Conservation (phyloP, 2,329 filamentous ascomycete species). For the Chaetomium sp. region DNA sequence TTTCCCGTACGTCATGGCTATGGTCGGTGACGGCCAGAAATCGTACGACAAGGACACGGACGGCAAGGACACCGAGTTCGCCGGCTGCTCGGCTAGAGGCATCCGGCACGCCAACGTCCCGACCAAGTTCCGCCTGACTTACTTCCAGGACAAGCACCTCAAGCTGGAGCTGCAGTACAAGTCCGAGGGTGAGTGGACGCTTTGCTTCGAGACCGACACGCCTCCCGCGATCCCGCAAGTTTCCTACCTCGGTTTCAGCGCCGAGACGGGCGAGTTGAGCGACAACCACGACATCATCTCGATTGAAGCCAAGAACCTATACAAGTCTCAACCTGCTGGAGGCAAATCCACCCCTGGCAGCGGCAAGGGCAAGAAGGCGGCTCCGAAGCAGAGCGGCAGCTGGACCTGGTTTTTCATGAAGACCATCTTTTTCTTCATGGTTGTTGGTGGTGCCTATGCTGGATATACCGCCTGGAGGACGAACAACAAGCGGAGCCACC, state of each 20-base stretch:
- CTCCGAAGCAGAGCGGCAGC: constrained; percentile 50
- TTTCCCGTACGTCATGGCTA: constrained; percentile 98
- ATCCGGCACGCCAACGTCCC: constrained; percentile 78
- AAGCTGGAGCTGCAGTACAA: constrained; percentile 95
- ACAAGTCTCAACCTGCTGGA: constrained; percentile 59
- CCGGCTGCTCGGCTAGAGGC: constrained; percentile 91
- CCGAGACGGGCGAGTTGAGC: constrained; percentile 92
- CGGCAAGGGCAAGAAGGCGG: constrained; percentile 39
- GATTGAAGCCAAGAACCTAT: constrained; percentile 84
- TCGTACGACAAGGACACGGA: constrained; percentile 91
- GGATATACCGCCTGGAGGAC: constrained; percentile 83
- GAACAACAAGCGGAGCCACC: constrained; percentile 60
- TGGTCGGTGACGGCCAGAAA: constrained; percentile 90
- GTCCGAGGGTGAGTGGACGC: constrained; percentile 80
- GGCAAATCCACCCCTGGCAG: constrained; percentile 45
- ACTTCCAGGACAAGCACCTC: constrained; percentile 94
- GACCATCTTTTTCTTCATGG: constrained; percentile 72
- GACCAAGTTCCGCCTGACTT: constrained; percentile 86
- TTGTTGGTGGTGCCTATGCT: constrained; percentile 74
- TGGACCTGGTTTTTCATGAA: constrained; percentile 75
- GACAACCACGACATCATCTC: constrained; percentile 98
- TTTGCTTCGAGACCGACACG: constrained; percentile 78
- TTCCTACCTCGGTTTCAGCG: constrained; percentile 74
- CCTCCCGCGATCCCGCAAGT: constrained; percentile 77
- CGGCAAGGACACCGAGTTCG: constrained; percentile 89